A percentile compares a stretch with the other conserved stretches of the same genome.
phyloP scores from a whole-genome alignment of 2,329 filamentous ascomycete species.

The Endocalyx cinctus region DNA sequence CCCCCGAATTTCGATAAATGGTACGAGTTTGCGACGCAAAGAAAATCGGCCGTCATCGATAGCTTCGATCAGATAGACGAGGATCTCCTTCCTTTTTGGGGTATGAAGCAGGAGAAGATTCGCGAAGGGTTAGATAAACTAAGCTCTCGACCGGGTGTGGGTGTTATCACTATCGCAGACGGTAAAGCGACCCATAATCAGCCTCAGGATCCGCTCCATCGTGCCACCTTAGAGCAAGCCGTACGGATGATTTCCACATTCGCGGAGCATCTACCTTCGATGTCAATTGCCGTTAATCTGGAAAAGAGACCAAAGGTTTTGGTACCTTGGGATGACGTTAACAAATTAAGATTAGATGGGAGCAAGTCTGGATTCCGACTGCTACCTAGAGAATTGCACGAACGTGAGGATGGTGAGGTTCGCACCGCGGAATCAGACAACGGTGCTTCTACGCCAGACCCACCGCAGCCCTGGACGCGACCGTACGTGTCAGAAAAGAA shows the following conservation, averaged over 20 bases:
- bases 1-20: constrained; percentile 81
- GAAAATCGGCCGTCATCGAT: constrained; percentile 68
- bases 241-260: constrained; percentile 69
- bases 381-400: constrained; percentile 43
- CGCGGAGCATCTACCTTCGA: constrained; percentile 68
- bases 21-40: constrained; percentile 72
- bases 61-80: constrained; percentile 76
- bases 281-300: constrained; percentile 81
- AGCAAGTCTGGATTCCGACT: constrained; percentile 37
- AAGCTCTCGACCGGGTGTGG: constrained; percentile 38
- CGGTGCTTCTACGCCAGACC: constrained; percentile 1
- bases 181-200: constrained; percentile 51
- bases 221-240: constrained; percentile 37
- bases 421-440: constrained; percentile 1
- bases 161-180: constrained; percentile 54
- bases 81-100: constrained; percentile 75
- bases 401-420: constrained; percentile 11
- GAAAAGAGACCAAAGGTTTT: constrained; percentile 70
- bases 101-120: constrained; percentile 62
- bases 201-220: constrained; percentile 26
- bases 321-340: constrained; percentile 62
- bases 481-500: constrained; percentile 19
- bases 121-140: constrained; percentile 49
- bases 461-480: constrained; percentile 3
- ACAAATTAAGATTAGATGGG: constrained; percentile 23